These are phyloP conservation scores for Elsinoe perseae DNA, from an alignment of 2,329 filamentous ascomycete genomes.

Conservation along the genomic window DNA sequence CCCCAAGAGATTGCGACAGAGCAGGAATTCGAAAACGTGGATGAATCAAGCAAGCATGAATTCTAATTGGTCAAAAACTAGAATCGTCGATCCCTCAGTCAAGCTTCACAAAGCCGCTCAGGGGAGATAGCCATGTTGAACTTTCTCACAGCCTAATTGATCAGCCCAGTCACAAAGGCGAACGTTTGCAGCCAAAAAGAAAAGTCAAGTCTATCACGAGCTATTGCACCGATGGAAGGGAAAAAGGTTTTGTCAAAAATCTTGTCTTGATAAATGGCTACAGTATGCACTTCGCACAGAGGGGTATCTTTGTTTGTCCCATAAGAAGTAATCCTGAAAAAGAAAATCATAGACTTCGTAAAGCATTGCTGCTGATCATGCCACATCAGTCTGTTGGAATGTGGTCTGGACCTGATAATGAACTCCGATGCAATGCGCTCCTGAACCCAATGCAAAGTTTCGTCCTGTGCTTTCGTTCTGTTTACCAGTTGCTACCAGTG, in stretches of 20 bases:
- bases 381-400: slow-evolving; percentile 1
- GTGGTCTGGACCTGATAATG: neutral
- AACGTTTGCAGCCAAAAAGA: too few relatives aligned
- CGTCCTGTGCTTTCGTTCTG: slow-evolving; percentile 1
- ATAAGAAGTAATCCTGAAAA: neutral
- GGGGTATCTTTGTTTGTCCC: slow-evolving; percentile 2
- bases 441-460: neutral
- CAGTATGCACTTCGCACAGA: neutral
- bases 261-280: too few relatives aligned
- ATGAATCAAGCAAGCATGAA: neutral
- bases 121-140: neutral
- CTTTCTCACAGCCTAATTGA: neutral
- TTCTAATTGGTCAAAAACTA: neutral
- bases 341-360: neutral
- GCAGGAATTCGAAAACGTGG: neutral
- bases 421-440: neutral
- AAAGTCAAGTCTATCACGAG: neutral
- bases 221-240: neutral
- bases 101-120: slow-evolving; percentile 6
- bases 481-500: neutral
- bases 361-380: slow-evolving; percentile 5
- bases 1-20: neutral
- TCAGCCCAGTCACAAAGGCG: too few relatives aligned
- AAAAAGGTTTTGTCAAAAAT: neutral
- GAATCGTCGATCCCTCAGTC: neutral